A percentile compares a stretch with the other conserved stretches of the same genome.
Conservation (phyloP, 2,329 filamentous ascomycete species). For the Fusarium lyarnte region DNA sequence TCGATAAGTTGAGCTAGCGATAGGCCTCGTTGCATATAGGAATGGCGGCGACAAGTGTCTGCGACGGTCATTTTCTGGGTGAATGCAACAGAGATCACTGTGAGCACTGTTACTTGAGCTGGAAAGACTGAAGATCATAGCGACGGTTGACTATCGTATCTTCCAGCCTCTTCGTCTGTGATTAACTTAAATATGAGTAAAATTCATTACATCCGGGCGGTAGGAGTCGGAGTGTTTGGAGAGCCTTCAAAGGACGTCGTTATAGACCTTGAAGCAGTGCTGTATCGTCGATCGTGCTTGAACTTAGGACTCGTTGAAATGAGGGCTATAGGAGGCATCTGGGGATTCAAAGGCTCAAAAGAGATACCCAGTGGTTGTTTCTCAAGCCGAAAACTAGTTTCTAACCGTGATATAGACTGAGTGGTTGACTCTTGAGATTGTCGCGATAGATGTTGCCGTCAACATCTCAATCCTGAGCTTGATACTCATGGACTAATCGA, state of each 20-base stretch:
- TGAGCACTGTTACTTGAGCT: background rate
- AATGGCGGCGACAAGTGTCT: background rate
- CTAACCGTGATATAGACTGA: background rate
- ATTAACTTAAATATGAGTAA: rapidly evolving
- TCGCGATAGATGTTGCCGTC: rapidly evolving
- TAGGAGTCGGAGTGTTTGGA: background rate
- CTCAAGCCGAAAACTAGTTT: rapidly evolving
- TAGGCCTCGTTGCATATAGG: too few relatives aligned
- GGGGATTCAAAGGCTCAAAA: too few relatives aligned
- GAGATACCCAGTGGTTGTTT: background rate
- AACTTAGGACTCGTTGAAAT: background rate
- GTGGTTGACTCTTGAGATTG: background rate
- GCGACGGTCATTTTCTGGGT: too few relatives aligned
- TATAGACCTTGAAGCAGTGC: background rate
- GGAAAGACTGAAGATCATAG: too few relatives aligned
- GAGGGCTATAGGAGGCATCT: too few relatives aligned
- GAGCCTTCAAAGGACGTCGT: background rate
- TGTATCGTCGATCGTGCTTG: background rate
- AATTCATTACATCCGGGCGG: rapidly evolving
- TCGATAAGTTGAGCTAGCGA: too few relatives aligned
- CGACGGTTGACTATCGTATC: too few relatives aligned
- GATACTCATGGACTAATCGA: rapidly evolving
- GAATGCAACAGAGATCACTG: too few relatives aligned
- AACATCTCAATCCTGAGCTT: too few relatives aligned
- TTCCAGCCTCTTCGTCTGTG: rapidly evolving